Evolutionary conservation across 2,329 filamentous ascomycete genomes (phyloP), one percentile per base, ranked within the genome.

Genomic region (Sporothrix phasma): DNA sequence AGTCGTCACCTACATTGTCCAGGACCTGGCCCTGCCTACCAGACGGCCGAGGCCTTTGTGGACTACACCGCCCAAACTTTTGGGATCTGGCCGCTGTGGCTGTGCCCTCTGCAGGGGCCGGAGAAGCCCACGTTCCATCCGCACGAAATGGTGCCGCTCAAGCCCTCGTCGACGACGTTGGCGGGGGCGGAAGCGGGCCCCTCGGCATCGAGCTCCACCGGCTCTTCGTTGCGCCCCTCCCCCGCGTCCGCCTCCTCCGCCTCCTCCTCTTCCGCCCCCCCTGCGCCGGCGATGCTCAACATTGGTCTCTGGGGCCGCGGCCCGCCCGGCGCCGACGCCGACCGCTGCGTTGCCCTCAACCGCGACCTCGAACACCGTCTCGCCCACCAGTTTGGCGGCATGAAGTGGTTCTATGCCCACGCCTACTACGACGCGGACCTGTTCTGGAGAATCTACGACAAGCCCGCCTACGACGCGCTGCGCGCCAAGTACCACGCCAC

Each of bases 351-450:
- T 1, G 72, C 75, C 45, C 83, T 84, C 69, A 95, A 95, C 74
- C 82, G 87, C 37, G 80, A 80, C 49, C 79, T 95, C 22, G 91
- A 95, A 76, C 76, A 78, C 22, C 88, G 88, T 71, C 82, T 92
- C 3, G 78, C 78, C 56, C 24, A 46, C 61, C 80, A 84, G 68
- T 81, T 94, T 0, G 86, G 86, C 54, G 91, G 90, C 2, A 84
- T 88, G 78, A 95, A 95, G 77, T 94, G 90, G 88, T 78, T 95
- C 13, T 95, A 96, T 74, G 90, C 90, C 2, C 88, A 93, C 71
- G 88, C 89, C 0, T 95, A 92, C 76, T 94, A 94, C 73, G 81
- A 82, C n/a, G 82, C 88, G 71, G 76, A 81, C 0, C 84, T 89
- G 71, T 91, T 89, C 74, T 89, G 86, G 86, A 70, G 76, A 39